A percentile compares a stretch with the other conserved stretches of the same genome.
These are phyloP conservation scores for Beauveria pseudobassiana DNA, from an alignment of 2,329 filamentous ascomycete species.

Conservation along the genomic window DNA sequence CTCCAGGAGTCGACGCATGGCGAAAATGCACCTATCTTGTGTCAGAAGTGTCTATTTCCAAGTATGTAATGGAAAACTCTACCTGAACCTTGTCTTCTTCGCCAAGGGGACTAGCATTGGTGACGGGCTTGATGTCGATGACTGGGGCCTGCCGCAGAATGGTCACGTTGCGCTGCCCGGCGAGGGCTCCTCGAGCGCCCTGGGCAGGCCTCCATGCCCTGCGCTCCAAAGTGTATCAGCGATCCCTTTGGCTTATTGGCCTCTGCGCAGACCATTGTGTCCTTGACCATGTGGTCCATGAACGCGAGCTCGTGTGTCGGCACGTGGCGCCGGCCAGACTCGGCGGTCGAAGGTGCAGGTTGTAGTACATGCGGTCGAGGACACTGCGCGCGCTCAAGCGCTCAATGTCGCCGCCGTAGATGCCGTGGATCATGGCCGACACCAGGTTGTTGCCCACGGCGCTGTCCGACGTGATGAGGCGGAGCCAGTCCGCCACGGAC, in stretches of 20 bases:
- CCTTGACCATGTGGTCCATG: constrained; percentile 21
- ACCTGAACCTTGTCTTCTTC: constrained; percentile 35
- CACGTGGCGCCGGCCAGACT: constrained; percentile 30
- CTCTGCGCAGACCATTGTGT: constrained; percentile 23
- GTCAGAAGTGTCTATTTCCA: not conserved
- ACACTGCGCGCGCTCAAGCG: constrained; percentile 66
- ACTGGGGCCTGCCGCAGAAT: constrained; percentile 46
- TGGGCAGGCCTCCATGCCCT: constrained; percentile 57
- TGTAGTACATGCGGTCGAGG: constrained; percentile 25
- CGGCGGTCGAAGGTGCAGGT: constrained; percentile 20
- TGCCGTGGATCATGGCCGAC: constrained; percentile 75
- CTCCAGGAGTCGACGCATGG: no score
- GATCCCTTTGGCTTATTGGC: constrained; percentile 24
- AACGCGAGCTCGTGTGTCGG: constrained; percentile 23
- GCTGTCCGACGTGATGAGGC: constrained; percentile 21
- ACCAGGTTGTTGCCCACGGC: constrained; percentile 60
- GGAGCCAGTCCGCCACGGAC: constrained; percentile 30
- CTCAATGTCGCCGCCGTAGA: constrained; percentile 85
- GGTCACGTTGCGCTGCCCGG: constrained; percentile 48
- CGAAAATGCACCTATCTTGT: not conserved
- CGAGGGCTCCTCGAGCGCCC: constrained; percentile 46
- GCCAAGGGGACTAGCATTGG: constrained; percentile 33
- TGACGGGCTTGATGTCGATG: constrained; percentile 39
- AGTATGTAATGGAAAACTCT: constrained; percentile 14
- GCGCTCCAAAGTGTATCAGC: constrained; percentile 30